Percentiles rank a stretch among this genome's conserved stretches.
Conservation (phyloP, 305 asterid genomes). For the Solanum chacoense region DNA sequence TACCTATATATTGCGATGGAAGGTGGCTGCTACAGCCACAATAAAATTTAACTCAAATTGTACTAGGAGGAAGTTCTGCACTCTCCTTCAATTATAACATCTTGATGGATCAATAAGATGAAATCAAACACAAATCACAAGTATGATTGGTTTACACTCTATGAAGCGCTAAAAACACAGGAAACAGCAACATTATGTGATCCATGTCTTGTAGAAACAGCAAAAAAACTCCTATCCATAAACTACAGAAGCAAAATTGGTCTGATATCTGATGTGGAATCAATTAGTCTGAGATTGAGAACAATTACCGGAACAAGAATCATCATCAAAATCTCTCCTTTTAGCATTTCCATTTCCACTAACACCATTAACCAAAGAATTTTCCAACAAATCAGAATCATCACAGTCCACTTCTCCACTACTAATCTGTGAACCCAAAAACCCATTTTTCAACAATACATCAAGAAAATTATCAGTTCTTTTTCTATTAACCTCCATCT, state of each 20-base stretch:
- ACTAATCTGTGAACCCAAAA: slow-evolving; percentile 11
- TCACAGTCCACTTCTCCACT: slow-evolving; percentile 3
- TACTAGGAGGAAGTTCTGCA: not conserved
- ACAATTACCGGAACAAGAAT: slow-evolving; percentile 36
- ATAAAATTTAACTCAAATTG: not conserved
- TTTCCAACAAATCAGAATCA: slow-evolving; percentile 18
- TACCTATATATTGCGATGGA: not conserved
- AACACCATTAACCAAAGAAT: slow-evolving; percentile 17
- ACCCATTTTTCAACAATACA: slow-evolving; percentile 45
- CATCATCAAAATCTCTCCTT: slow-evolving; percentile 17
- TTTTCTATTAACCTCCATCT: slow-evolving; percentile 71
- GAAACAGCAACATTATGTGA: not conserved
- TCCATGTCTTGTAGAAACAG: not conserved
- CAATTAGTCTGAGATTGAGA: not conserved
- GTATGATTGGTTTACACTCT: not conserved
- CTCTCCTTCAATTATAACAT: not conserved
- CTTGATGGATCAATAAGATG: not conserved
- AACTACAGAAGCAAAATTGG: not conserved
- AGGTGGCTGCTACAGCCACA: not conserved
- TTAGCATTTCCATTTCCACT: slow-evolving; percentile 21
- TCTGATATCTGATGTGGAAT: not conserved
- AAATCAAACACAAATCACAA: not conserved
- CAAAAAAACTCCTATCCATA: not conserved
- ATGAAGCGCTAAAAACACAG: not conserved
- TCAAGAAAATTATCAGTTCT: slow-evolving; percentile 50